A percentile compares a stretch with the other conserved stretches of the same genome.
These are phyloP conservation scores for Annulohypoxylon moriforme DNA, from an alignment of 495 filamentous ascomycete genomes.

Conservation along the genomic window DNA sequence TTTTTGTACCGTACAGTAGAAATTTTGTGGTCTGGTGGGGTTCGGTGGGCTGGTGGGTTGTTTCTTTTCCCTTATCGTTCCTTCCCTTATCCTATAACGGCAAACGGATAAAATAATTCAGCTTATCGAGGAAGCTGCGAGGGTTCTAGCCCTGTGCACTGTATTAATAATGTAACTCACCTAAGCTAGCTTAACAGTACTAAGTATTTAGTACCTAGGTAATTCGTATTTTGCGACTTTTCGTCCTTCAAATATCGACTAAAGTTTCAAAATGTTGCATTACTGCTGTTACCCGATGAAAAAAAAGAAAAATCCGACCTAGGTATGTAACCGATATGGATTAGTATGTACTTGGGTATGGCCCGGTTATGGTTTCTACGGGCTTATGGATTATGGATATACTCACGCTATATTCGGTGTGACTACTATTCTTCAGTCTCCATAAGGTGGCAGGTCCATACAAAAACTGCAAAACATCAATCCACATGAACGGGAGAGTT, in stretches of 20 bases:
- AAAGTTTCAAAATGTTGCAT: background rate
- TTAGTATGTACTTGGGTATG: background rate
- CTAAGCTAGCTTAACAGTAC: background rate
- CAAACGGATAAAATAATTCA: constrained; percentile 24
- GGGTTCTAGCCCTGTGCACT: constrained; percentile 35
- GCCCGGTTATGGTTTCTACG: background rate
- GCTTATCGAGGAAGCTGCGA: constrained; percentile 18
- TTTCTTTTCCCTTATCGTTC: background rate
- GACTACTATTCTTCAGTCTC: constrained; percentile 22
- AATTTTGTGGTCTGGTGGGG: constrained; percentile 34
- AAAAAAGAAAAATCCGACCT: no score
- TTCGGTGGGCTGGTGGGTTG: background rate
- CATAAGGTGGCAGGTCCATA: constrained; percentile 4
- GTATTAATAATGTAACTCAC: constrained; percentile 22
- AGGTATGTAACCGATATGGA: background rate
- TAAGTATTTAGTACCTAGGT: background rate
- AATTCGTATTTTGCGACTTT: background rate
- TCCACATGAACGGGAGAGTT: constrained; percentile 1
- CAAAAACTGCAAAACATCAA: constrained; percentile 19
- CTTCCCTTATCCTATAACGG: constrained; percentile 25
- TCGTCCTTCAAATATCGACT: background rate
- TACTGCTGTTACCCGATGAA: background rate
- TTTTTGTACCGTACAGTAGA: constrained; percentile 10
- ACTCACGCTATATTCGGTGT: constrained; percentile 25
- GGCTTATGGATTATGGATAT: background rate